These are phyloP conservation scores for Niveomyces coronatus DNA, from an alignment of 2,329 filamentous ascomycete genomes.

Conservation along the genomic window DNA sequence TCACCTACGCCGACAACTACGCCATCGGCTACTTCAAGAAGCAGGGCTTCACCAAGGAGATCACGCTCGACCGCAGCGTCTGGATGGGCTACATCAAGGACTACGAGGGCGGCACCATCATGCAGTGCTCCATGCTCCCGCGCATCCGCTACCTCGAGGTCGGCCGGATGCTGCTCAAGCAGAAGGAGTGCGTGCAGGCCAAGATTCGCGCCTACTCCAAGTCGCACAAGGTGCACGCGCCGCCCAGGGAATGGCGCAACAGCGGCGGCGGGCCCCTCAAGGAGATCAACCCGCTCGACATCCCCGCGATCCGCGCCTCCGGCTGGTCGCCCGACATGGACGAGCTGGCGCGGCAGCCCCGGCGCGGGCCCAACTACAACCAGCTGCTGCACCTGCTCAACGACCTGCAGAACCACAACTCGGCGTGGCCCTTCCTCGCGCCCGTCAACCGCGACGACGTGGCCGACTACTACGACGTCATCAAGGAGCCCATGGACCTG, in stretches of 20 bases:
- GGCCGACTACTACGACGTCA: conserved; percentile 97
- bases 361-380: conserved; percentile 93
- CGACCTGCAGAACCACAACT: conserved; percentile 86
- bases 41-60: conserved; percentile 97
- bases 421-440: conserved; percentile 88
- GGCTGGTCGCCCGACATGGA: conserved; percentile 99
- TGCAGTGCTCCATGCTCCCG: conserved; percentile 98
- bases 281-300: conserved; percentile 74
- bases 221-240: conserved; percentile 75
- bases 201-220: conserved; percentile 90
- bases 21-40: conserved; percentile 99
- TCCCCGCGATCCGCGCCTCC: conserved; percentile 79
- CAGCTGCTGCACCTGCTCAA: conserved; percentile 87
- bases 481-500: conserved; percentile 95
- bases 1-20: conserved; percentile 98
- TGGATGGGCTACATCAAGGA: conserved; percentile 99
- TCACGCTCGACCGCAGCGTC: conserved; percentile 75
- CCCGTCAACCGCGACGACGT: conserved; percentile 95
- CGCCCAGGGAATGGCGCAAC: conserved; percentile 77
- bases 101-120: conserved; percentile 96
- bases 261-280: too few relatives aligned
- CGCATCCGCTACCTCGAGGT: conserved; percentile 89
- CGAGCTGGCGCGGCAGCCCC: conserved; percentile 84
- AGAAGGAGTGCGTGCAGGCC: conserved; percentile 88
- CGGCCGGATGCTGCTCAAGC: conserved; percentile 89